Evolutionary conservation across 257 asterid species (phyloP).

Genomic region (Cinchona pubescens): DNA sequence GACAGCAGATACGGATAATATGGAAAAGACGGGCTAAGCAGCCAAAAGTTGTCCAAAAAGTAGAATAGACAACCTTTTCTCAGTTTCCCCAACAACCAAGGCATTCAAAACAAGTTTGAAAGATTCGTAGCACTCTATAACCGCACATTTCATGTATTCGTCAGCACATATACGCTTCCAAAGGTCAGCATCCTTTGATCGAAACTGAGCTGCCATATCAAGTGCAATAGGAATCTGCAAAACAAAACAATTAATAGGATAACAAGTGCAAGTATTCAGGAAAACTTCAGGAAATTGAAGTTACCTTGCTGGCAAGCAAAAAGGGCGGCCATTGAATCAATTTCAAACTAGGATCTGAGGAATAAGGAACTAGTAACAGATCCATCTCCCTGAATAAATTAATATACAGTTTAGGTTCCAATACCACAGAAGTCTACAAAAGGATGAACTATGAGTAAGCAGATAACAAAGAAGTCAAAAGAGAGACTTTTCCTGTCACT

Average conservation of each 20-base stretch:
- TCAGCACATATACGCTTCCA: conserved; percentile 92
- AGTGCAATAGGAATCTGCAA: conserved; percentile 90
- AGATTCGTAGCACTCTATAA: conserved; percentile 91
- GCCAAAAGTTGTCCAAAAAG: not conserved
- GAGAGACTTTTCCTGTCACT: conserved; percentile 70
- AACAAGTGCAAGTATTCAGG: conserved; percentile 4
- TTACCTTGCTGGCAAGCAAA: conserved; percentile 96
- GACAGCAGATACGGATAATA: not conserved
- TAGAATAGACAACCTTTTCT: conserved; percentile 60
- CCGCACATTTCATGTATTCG: conserved; percentile 91
- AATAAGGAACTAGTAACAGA: conserved; percentile 92
- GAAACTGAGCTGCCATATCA: conserved; percentile 95
- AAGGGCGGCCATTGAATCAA: conserved; percentile 97
- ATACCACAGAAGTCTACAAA: conserved; percentile 8
- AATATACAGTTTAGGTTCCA: conserved; percentile 33
- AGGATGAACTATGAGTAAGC: conserved; percentile 1
- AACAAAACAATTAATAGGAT: conserved; percentile 29
- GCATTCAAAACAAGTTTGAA: conserved; percentile 75
- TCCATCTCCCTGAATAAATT: conserved; percentile 92
- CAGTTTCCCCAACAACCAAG: conserved; percentile 77
- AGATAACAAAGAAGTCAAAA: conserved; percentile 21
- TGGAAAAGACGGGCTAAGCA: not conserved
- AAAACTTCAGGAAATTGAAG: conserved; percentile 19
- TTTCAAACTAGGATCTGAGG: conserved; percentile 83
- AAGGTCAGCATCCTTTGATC: conserved; percentile 83